Conservation (phyloP, 305 asterid genomes). For the Rubia tinctorum region DNA sequence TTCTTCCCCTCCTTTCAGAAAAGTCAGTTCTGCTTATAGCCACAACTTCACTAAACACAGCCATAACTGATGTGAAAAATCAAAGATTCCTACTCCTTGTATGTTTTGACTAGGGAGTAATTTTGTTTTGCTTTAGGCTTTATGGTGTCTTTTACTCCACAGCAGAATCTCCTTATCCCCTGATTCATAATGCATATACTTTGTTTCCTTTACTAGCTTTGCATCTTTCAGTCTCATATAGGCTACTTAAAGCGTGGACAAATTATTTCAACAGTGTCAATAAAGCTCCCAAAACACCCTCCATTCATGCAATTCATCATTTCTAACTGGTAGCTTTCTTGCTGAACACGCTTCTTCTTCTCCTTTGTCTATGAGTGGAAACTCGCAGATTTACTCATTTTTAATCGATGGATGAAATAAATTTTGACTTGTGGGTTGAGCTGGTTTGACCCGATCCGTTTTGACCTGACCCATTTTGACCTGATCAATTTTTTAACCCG, state of each 20-base stretch:
- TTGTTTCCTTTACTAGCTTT: not conserved
- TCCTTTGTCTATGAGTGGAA: not conserved
- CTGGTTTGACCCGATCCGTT: too few relatives aligned
- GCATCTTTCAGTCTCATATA: constrained; percentile 2
- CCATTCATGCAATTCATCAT: not conserved
- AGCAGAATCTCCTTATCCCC: constrained; percentile 8
- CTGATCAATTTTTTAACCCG: too few relatives aligned
- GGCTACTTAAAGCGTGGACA: constrained; percentile 1
- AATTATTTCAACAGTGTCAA: not conserved
- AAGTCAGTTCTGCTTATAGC: not conserved
- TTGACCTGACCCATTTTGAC: too few relatives aligned
- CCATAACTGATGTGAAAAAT: not conserved
- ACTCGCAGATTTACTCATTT: too few relatives aligned
- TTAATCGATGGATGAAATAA: too few relatives aligned
- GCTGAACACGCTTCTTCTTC: not conserved
- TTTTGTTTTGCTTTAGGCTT: not conserved
- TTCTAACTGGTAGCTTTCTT: not conserved
- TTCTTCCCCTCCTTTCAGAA: not conserved
- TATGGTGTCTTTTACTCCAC: constrained; percentile 2
- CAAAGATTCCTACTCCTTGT: constrained; percentile 3
- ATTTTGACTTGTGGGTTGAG: too few relatives aligned
- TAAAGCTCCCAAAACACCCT: not conserved
- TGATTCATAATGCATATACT: constrained; percentile 7
- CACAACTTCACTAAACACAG: not conserved
- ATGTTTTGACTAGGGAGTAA: not conserved